phyloP scores from a whole-genome alignment of 2,329 filamentous ascomycete genomes.

The Diatrype stigma region DNA sequence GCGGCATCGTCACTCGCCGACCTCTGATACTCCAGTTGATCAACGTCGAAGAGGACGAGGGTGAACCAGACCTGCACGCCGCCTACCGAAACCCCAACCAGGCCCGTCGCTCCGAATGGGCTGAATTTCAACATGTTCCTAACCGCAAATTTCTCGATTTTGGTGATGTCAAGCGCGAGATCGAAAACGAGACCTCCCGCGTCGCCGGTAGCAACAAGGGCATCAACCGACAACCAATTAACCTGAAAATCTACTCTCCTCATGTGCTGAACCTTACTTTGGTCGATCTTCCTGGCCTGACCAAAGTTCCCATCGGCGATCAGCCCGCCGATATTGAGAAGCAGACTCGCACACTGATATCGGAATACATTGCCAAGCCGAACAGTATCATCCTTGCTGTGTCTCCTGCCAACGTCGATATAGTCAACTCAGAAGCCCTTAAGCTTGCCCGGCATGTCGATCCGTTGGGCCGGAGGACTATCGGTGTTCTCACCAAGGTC shows the following conservation, averaged over 20 bases:
- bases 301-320: constrained; percentile 97
- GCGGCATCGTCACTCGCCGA: constrained; percentile 90
- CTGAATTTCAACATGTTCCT: constrained; percentile 93
- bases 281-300: constrained; percentile 92
- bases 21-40: constrained; percentile 97
- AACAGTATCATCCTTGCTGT: constrained; percentile 98
- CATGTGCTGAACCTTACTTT: constrained; percentile 94
- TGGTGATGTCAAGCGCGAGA: constrained; percentile 88
- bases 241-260: constrained; percentile 96
- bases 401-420: constrained; percentile 94
- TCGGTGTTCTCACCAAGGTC: constrained; percentile 94
- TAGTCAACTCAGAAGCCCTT: constrained; percentile 95
- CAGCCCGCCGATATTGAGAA: constrained; percentile 98
- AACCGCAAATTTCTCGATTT: constrained; percentile 89
- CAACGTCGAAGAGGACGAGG: constrained; percentile 80
- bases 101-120: constrained; percentile 68
- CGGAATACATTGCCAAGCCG: constrained; percentile 97
- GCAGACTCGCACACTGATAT: constrained; percentile 92
- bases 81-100: constrained; percentile 77
- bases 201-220: constrained; percentile 95
- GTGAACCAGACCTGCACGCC: constrained; percentile 59
- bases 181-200: constrained; percentile 91
- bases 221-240: constrained; percentile 96
- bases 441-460: constrained; percentile 97
- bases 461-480: constrained; percentile 87